phyloP scores from a whole-genome alignment of 495 filamentous ascomycete species.

The Aspergillus heteromorphus region DNA sequence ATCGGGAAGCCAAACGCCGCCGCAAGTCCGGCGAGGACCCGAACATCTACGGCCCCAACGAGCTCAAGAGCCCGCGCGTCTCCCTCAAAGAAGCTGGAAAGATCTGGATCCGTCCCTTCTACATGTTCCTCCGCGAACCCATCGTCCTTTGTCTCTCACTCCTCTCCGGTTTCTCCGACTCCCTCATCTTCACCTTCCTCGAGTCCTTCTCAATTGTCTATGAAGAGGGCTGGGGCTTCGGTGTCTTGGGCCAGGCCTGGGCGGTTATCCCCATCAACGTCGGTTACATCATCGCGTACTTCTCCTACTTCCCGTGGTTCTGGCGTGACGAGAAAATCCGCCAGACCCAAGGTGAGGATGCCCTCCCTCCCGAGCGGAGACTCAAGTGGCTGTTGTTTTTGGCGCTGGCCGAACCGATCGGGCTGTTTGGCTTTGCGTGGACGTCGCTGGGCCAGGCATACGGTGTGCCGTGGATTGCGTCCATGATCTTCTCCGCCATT shows the following conservation, averaged over 20 bases:
- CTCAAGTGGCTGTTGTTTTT: slow-evolving; percentile 47
- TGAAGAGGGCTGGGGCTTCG: slow-evolving; percentile 56
- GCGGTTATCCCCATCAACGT: slow-evolving; percentile 56
- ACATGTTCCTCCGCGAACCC: slow-evolving; percentile 68
- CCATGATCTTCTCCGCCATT: slow-evolving; percentile 53
- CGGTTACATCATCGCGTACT: slow-evolving; percentile 61
- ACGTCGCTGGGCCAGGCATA: slow-evolving; percentile 49
- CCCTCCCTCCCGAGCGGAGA: slow-evolving; percentile 22
- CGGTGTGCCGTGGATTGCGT: slow-evolving; percentile 53
- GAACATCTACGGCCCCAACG: slow-evolving; percentile 59
- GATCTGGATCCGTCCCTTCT: slow-evolving; percentile 66
- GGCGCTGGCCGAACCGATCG: slow-evolving; percentile 58
- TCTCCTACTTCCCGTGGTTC: slow-evolving; percentile 59
- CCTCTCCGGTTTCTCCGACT: slow-evolving; percentile 68
- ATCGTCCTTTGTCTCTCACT: slow-evolving; percentile 67
- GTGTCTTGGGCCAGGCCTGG: slow-evolving; percentile 46
- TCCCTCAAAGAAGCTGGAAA: slow-evolving; percentile 48
- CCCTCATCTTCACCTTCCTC: slow-evolving; percentile 74
- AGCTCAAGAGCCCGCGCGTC: slow-evolving; percentile 48
- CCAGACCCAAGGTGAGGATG: slow-evolving; percentile 32
- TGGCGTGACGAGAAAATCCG: slow-evolving; percentile 37
- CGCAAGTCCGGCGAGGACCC: slow-evolving; percentile 48
- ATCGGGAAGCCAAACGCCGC: slow-evolving; percentile 57
- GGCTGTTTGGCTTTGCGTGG: slow-evolving; percentile 63
- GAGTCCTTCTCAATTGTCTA: slow-evolving; percentile 61